Evolutionary conservation across 2,329 filamentous ascomycete genomes (phyloP).

Genomic region (Cyphellophora attinorum): DNA sequence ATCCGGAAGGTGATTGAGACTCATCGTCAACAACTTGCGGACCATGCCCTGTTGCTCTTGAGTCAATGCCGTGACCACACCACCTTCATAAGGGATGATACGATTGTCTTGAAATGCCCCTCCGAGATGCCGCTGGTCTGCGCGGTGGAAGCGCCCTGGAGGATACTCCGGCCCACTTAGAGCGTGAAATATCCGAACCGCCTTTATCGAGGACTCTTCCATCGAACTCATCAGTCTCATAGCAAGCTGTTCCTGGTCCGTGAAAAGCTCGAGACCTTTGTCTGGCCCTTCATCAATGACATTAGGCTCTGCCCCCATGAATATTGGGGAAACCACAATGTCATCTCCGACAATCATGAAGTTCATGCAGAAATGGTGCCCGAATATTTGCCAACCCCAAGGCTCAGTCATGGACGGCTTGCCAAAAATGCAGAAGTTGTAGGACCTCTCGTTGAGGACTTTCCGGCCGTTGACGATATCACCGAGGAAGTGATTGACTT

Average conservation of each 20-base stretch:
- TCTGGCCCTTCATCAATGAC: conserved; percentile 7
- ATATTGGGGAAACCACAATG: conserved; percentile 7
- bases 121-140: conserved; percentile 7
- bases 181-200: conserved; percentile 2
- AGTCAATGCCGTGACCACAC: conserved; percentile 37
- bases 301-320: conserved; percentile 8
- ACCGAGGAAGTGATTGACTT: conserved; percentile 4
- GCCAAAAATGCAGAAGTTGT: conserved; percentile 5
- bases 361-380: conserved; percentile 7
- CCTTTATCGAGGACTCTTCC: neutral
- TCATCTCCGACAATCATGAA: conserved; percentile 3
- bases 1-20: conserved; percentile 56
- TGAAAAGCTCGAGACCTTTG: conserved; percentile 4
- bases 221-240: conserved; percentile 3
- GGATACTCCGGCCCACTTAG: conserved; percentile 3
- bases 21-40: conserved; percentile 49
- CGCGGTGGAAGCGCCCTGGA: conserved; percentile 3
- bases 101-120: conserved; percentile 35
- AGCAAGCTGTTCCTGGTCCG: conserved; percentile 4
- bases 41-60: conserved; percentile 43
- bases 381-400: conserved; percentile 8
- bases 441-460: conserved; percentile 2
- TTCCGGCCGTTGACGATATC: conserved; percentile 2
- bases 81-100: conserved; percentile 62
- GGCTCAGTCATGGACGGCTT: conserved; percentile 3